phyloP scores from a whole-genome alignment of 2,329 filamentous ascomycete genomes.

The Dactylellina drechsleri region DNA sequence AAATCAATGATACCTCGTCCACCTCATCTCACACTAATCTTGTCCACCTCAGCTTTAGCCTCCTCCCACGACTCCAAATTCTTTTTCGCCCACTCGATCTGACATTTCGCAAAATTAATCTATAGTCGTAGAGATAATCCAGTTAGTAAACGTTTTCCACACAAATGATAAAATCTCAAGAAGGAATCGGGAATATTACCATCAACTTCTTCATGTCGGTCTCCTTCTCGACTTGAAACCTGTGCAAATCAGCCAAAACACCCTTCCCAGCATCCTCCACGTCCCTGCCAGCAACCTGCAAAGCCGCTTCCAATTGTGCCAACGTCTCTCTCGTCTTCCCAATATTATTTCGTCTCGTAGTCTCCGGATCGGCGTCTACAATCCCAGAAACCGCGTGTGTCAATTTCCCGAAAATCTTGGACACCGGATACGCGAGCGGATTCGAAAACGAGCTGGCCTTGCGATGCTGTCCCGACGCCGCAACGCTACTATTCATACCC shows the following conservation, averaged over 20 bases:
- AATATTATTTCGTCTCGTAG: slow-evolving; percentile 89
- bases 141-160: too few species aligned
- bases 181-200: slow-evolving; percentile 67
- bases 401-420: slow-evolving; percentile 93
- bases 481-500: neutral
- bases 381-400: slow-evolving; percentile 96
- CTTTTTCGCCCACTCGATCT: slow-evolving; percentile 93
- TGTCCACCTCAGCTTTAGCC: slow-evolving; percentile 83
- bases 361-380: slow-evolving; percentile 93
- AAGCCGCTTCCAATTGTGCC: slow-evolving; percentile 85
- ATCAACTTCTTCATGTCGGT: slow-evolving; percentile 93
- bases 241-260: slow-evolving; percentile 86
- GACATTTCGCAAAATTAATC: slow-evolving; percentile 91
- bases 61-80: slow-evolving; percentile 93
- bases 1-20: slow-evolving; percentile 28
- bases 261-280: slow-evolving; percentile 91
- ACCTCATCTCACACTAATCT: slow-evolving; percentile 73
- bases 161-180: too few species aligned
- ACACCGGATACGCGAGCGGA: slow-evolving; percentile 60
- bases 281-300: slow-evolving; percentile 86
- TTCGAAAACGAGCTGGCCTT: slow-evolving; percentile 57
- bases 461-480: slow-evolving; percentile 37
- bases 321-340: slow-evolving; percentile 91
- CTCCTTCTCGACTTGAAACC: slow-evolving; percentile 96
- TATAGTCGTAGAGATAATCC: slow-evolving; percentile 61